Base-by-base conservation (phyloP, 768 basidiomycete species). In the Termitomyces eurrhizus region DNA sequence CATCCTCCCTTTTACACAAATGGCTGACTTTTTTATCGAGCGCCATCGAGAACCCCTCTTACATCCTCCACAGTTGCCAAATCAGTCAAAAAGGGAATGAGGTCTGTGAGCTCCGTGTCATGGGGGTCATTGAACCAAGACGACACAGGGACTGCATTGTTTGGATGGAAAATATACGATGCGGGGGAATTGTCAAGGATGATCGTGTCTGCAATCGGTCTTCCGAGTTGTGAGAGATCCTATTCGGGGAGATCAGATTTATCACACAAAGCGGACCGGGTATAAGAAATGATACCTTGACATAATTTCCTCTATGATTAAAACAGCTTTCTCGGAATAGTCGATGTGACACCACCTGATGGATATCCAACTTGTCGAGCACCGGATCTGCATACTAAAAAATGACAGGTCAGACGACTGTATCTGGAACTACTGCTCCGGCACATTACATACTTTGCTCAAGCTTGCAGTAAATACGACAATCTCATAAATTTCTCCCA, bases 71-170 rank as follows among this genome's bases (percentile, higher is more conserved):
- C 93, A 29, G 81, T 78, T 37, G 78, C 83, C 39, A 99, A 81
- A 74, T 99, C 97, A 39, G 91, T 78, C 63, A 99, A 82, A 83
- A 99, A 98, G 33, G 95, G 93, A 58, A 95, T 88, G 55, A 98
- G 79, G 74, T 98, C 96, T 44, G 93, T 97, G 64, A 99, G 82
- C 73, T 98, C 96, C 51, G 95, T 96, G 71, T 98, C 96, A 68
- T 98, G 96, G 11, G 95, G 95, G 75, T 95, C 95, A 73, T 98
- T 98, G 80, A 99, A 99, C 97, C 97, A 99, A 59, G 93, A 95
- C 46, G 96, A 98, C 62, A 99, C 95, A 13, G 97, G 97, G 5
- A 98, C 96, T 42, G 97, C 97, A 72, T 98, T 98, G 78, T 97
- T 95, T 16, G 95, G 95, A 71, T 99, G 96, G 83, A 99, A 99